Percentiles rank a stretch among this genome's conserved stretches.
phyloP scores from a whole-genome alignment of 371 early-diverging fungal species.

The Rhizopus sp. region DNA sequence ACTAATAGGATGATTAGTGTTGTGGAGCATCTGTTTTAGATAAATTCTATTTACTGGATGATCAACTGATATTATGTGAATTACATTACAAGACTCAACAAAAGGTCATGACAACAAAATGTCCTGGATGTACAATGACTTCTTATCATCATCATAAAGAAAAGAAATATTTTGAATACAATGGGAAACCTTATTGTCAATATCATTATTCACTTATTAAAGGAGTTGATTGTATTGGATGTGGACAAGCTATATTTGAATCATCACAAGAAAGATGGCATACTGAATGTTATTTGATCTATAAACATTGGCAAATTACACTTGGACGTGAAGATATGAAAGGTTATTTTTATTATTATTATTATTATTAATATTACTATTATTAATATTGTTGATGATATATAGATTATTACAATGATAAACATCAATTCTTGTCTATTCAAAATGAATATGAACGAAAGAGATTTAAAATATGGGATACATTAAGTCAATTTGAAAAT shows the following conservation, averaged over 20 bases:
- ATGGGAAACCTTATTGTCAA: conserved; percentile 86
- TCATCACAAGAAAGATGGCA: conserved; percentile 89
- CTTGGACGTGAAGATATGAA: conserved; percentile 11
- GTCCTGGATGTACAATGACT: conserved; percentile 50
- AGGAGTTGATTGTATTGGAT: conserved; percentile 87
- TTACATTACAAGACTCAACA: conserved; percentile 52
- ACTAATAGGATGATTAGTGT: conserved; percentile 29
- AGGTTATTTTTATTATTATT: neutral
- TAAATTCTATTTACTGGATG: conserved; percentile 57
- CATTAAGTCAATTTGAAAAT: conserved; percentile 88
- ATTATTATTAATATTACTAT: neutral
- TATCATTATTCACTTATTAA: conserved; percentile 85
- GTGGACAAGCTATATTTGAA: conserved; percentile 83
- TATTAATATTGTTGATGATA: neutral
- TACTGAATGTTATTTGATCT: conserved; percentile 95
- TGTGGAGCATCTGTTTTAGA: conserved; percentile 57
- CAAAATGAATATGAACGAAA: conserved; percentile 60
- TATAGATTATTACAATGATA: conserved; percentile 7
- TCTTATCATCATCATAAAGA: neutral
- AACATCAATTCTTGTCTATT: conserved; percentile 7
- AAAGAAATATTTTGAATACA: conserved; percentile 82
- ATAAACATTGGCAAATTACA: conserved; percentile 82
- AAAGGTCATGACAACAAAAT: conserved; percentile 34
- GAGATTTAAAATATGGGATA: conserved; percentile 78
- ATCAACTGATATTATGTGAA: conserved; percentile 54